Evolutionary conservation across 2,329 filamentous ascomycete species (phyloP).

Genomic region (Talaromyces sp.): DNA sequence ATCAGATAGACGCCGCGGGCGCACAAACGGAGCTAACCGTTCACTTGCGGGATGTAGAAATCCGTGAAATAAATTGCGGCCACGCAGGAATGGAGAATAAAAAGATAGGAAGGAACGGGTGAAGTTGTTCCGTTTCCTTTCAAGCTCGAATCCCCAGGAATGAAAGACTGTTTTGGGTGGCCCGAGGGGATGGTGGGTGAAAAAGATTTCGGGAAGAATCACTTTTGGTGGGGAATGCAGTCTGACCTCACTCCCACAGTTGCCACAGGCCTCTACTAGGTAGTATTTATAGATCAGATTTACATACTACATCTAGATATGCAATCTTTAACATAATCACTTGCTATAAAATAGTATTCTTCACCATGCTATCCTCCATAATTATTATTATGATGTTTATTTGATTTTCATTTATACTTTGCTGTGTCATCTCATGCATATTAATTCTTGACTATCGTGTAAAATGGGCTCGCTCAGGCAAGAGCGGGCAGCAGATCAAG

Average conservation of each 20-base stretch:
- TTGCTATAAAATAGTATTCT: too few relatives aligned
- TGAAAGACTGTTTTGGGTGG: slow-evolving; percentile 22
- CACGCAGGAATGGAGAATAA: slow-evolving; percentile 3
- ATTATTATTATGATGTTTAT: too few relatives aligned
- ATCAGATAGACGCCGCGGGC: slow-evolving; percentile 21
- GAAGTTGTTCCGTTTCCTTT: not conserved
- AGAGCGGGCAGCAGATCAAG: too few relatives aligned
- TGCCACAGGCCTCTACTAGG: slow-evolving; percentile 7
- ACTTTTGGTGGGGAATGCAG: slow-evolving; percentile 23
- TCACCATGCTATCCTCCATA: too few relatives aligned
- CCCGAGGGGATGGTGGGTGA: slow-evolving; percentile 19
- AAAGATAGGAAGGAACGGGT: slow-evolving; percentile 8
- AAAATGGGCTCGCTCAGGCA: too few relatives aligned
- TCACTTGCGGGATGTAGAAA: slow-evolving; percentile 20
- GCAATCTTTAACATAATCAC: too few relatives aligned
- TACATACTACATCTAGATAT: too few relatives aligned
- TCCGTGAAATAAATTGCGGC: slow-evolving; percentile 7
- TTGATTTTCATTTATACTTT: too few relatives aligned
- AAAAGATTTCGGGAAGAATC: slow-evolving; percentile 32
- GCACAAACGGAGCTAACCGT: slow-evolving; percentile 34
- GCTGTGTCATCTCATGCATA: too few relatives aligned
- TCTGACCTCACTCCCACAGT: slow-evolving; percentile 22
- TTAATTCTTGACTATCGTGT: too few relatives aligned
- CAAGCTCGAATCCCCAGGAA: slow-evolving; percentile 23
- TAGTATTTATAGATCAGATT: too few relatives aligned